Base-by-base conservation (phyloP, 768 basidiomycete species). In the Serpula lacrymans region DNA sequence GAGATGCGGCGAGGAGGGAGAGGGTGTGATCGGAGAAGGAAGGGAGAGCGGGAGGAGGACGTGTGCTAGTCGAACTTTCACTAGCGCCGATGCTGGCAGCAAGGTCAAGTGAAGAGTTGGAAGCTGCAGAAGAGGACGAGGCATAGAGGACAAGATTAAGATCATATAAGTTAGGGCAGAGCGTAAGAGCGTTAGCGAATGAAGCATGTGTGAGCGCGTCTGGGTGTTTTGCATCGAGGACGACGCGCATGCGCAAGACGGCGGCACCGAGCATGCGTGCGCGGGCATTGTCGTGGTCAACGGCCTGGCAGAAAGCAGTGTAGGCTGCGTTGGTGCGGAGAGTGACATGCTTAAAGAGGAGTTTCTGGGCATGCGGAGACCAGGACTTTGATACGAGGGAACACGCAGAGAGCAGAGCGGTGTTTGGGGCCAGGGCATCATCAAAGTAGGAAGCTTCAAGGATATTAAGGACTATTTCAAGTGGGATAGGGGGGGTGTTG, bases 151-250 rank as follows among this genome's bases (percentile, higher is more conserved):
- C 62, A 22, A 87, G 68, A 47, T 64, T 63, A 29, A 88, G 63
- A 37, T 74, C 70, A 28, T 67, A 62, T 14, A 88, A 62, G 46
- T 78, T 76, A 14, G 81, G 80, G 52, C 82, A 87, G 14, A 70
- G 58, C 6, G 67, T 64, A 37, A 84, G 72, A 6, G 77, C 80
- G 27, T 63, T 62, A 18, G 78, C 80, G 55, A 87, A 80, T 14
- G 77, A 74, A 20, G 61, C 63, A 41, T 76, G 74, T 36, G 70
- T 65, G 32, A 87, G 69, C 23, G 72, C 67, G 33, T 62, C 67
- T 11, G 81, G 84, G 45, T 88, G 82, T 51, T 82, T 84, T 53
- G 75, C 69, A 64, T 88, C 86, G 39, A 88, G 52, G 26, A 78
- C 68, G 24, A 76, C 74, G 18, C 68, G 68, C 57, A 88, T 63